phyloP scores from a whole-genome alignment of 805 yeast species.

The Wickerhamiella australiensis region DNA sequence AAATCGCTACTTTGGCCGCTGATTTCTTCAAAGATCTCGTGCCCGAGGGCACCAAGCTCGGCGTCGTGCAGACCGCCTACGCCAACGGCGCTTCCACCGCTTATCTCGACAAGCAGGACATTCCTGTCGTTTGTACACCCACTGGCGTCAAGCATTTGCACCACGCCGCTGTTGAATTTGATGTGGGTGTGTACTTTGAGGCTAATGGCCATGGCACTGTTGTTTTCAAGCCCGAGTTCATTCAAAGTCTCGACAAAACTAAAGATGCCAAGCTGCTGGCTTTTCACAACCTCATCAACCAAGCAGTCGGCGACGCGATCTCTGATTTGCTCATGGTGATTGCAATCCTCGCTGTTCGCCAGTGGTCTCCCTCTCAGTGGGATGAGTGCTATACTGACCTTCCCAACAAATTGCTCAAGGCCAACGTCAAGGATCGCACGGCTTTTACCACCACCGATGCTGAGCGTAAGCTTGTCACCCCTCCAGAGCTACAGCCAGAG shows the following conservation, averaged over 20 bases:
- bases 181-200: conserved; percentile 89
- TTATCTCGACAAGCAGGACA: conserved; percentile 47
- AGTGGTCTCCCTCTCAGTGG: conserved; percentile 61
- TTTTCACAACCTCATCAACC: conserved; percentile 69
- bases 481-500: conserved; percentile 59
- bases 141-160: conserved; percentile 96
- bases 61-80: conserved; percentile 94
- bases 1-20: conserved; percentile 77
- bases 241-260: conserved; percentile 33
- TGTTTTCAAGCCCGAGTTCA: conserved; percentile 48
- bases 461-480: conserved; percentile 67
- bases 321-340: conserved; percentile 79
- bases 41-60: conserved; percentile 42
- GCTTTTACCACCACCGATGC: conserved; percentile 79
- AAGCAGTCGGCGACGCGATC: conserved; percentile 97
- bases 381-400: conserved; percentile 63
- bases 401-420: conserved; percentile 76
- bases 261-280: conserved; percentile 42
- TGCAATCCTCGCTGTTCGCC: conserved; percentile 44
- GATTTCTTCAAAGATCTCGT: conserved; percentile 42
- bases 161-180: conserved; percentile 76
- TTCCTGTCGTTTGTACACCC: conserved; percentile 80
- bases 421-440: conserved; percentile 68
- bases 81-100: conserved; percentile 89
- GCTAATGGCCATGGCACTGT: conserved; percentile 99